phyloP scores from a whole-genome alignment of 257 asterid species.

The Paraleonurus japonicus region DNA sequence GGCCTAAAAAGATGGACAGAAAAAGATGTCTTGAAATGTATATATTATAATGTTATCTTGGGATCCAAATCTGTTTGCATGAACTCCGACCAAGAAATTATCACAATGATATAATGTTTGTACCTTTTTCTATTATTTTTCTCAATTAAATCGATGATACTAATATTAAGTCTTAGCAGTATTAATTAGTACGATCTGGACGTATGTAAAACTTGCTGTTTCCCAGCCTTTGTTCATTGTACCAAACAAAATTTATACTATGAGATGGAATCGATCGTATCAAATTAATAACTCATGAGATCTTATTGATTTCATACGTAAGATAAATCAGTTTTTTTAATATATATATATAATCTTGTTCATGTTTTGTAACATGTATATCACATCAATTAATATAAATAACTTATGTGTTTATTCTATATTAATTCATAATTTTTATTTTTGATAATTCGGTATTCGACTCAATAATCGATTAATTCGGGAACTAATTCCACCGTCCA shows the following conservation, averaged over 20 bases:
- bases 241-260: neutral
- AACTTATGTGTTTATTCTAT: too few relatives aligned
- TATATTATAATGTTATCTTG: conserved; percentile 12
- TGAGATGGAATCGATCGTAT: conserved; percentile 21
- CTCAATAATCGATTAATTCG: too few relatives aligned
- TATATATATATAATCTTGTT: neutral
- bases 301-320: conserved; percentile 17
- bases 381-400: neutral
- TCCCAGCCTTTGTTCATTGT: conserved; percentile 26
- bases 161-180: neutral
- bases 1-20: conserved; percentile 15
- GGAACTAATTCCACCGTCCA: too few relatives aligned
- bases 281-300: neutral
- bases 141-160: neutral
- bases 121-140: conserved; percentile 18
- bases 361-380: neutral
- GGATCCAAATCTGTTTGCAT: conserved; percentile 35
- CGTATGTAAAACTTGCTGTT: conserved; percentile 14
- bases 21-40: conserved; percentile 15
- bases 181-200: conserved; percentile 23
- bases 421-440: too few relatives aligned
- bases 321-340: neutral
- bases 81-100: conserved; percentile 38
- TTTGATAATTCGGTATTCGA: too few relatives aligned
- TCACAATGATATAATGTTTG: conserved; percentile 26